A percentile compares a stretch with the other conserved stretches of the same genome.
Conservation (phyloP, 2,329 filamentous ascomycete genomes). For the Trichoderma atrobrunneum region DNA sequence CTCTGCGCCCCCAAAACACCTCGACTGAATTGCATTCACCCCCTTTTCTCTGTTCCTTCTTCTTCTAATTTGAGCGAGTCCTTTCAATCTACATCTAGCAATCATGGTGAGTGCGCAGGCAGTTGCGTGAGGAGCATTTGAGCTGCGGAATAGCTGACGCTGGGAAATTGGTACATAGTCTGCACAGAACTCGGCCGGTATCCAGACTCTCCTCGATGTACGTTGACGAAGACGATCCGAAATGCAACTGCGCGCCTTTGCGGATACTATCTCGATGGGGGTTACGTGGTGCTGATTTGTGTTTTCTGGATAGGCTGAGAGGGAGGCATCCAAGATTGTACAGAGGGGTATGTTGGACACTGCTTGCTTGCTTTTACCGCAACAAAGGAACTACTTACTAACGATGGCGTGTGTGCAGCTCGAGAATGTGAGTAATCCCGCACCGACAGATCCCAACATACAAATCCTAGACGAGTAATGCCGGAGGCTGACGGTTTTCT, state of each 20-base stretch:
- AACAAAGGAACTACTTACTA: not conserved
- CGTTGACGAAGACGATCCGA: slow-evolving; percentile 31
- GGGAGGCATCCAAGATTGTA: slow-evolving; percentile 98
- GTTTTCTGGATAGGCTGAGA: slow-evolving; percentile 69
- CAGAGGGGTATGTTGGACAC: slow-evolving; percentile 71
- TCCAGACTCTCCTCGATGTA: slow-evolving; percentile 98
- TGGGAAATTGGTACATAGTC: slow-evolving; percentile 56
- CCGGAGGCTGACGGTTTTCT: not conserved
- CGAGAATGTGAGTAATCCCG: slow-evolving; percentile 74
- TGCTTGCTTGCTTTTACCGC: not conserved
- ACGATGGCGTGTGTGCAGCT: slow-evolving; percentile 48
- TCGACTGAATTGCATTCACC: not conserved
- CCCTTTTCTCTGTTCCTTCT: not conserved
- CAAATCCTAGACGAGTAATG: not conserved
- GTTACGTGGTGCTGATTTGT: slow-evolving; percentile 9
- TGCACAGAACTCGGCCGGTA: slow-evolving; percentile 96
- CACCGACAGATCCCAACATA: not conserved
- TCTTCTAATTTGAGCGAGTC: not conserved
- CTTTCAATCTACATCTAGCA: not conserved
- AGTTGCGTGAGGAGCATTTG: not conserved
- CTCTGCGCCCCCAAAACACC: not conserved
- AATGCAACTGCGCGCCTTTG: not conserved
- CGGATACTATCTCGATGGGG: not conserved
- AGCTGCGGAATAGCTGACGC: not conserved
- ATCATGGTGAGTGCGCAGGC: slow-evolving; percentile 6